Conservation (phyloP, 2,329 filamentous ascomycete species). For the Apiospora kogelbergensis region DNA sequence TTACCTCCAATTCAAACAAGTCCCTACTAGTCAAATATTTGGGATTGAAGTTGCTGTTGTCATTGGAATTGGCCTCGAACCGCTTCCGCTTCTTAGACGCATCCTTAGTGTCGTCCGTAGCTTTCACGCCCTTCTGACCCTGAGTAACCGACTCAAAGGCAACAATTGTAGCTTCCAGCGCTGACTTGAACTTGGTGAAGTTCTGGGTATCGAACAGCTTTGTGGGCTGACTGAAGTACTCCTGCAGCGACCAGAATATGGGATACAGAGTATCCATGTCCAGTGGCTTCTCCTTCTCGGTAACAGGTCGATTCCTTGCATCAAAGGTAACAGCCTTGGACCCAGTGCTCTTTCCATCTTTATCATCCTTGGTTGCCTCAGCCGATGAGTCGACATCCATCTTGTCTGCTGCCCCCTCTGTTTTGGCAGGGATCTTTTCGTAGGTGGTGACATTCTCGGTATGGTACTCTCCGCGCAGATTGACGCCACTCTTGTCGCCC, state of each 20-base stretch:
- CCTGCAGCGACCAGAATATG: conserved; percentile 90
- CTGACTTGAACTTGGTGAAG: conserved; percentile 79
- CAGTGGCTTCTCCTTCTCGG: conserved; percentile 56
- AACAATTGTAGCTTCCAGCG: conserved; percentile 65
- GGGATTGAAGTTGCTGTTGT: conserved; percentile 76
- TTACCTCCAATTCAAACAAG: conserved; percentile 89
- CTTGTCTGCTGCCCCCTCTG: conserved; percentile 40
- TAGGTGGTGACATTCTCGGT: conserved; percentile 90
- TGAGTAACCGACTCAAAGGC: conserved; percentile 54
- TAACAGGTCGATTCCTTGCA: conserved; percentile 38
- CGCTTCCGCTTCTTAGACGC: conserved; percentile 69
- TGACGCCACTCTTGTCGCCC: conserved; percentile 96
- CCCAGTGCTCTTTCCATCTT: conserved; percentile 33
- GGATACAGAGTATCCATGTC: conserved; percentile 79
- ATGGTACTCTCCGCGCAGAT: conserved; percentile 93
- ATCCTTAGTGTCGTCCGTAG: conserved; percentile 62
- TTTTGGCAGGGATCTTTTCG: conserved; percentile 54
- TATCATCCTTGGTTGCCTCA: conserved; percentile 31
- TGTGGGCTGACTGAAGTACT: conserved; percentile 88
- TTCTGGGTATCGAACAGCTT: conserved; percentile 71
- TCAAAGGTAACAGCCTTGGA: conserved; percentile 46
- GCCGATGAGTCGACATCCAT: conserved; percentile 67
- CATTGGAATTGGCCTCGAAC: conserved; percentile 59
- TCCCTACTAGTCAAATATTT: conserved; percentile 98
- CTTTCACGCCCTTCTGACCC: conserved; percentile 49